phyloP scores from a whole-genome alignment of 2,329 filamentous ascomycete species.

The Sporothrix inflata region DNA sequence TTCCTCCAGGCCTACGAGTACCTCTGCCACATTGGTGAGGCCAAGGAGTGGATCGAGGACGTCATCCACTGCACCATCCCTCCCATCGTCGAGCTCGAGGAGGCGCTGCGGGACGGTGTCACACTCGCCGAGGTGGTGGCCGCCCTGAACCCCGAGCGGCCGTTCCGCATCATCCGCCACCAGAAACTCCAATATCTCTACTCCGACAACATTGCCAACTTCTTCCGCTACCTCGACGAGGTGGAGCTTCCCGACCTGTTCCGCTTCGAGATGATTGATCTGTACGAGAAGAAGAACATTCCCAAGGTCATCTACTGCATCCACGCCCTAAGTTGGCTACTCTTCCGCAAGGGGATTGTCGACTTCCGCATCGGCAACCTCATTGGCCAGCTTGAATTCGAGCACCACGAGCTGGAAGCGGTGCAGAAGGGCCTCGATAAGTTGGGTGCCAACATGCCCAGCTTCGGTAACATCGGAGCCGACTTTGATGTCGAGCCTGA shows the following conservation, averaged over 20 bases:
- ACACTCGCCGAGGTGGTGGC: conserved; percentile 94
- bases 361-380: conserved; percentile 96
- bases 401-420: conserved; percentile 94
- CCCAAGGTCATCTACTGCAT: conserved; percentile 99
- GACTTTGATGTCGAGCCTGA: conserved; percentile 90
- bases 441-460: conserved; percentile 92
- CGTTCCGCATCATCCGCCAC: conserved; percentile 81
- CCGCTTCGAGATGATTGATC: conserved; percentile 92
- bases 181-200: conserved; percentile 89
- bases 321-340: conserved; percentile 94
- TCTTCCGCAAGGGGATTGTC: conserved; percentile 92
- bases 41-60: conserved; percentile 98
- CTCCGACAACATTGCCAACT: conserved; percentile 96
- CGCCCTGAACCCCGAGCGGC: conserved; percentile 76
- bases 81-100: conserved; percentile 90
- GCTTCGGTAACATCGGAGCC: conserved; percentile 95
- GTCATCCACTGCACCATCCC: conserved; percentile 84
- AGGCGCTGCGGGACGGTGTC: conserved; percentile 88
- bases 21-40: conserved; percentile 97
- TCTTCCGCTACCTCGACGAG: conserved; percentile 91
- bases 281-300: conserved; percentile 99
- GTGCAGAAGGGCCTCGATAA: conserved; percentile 97
- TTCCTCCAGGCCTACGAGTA: conserved; percentile 98
- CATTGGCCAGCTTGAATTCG: conserved; percentile 94
- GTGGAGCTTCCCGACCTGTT: conserved; percentile 94